Base-by-base conservation (phyloP, 2,329 filamentous ascomycete genomes). In the Curvularia hawaiiensis region DNA sequence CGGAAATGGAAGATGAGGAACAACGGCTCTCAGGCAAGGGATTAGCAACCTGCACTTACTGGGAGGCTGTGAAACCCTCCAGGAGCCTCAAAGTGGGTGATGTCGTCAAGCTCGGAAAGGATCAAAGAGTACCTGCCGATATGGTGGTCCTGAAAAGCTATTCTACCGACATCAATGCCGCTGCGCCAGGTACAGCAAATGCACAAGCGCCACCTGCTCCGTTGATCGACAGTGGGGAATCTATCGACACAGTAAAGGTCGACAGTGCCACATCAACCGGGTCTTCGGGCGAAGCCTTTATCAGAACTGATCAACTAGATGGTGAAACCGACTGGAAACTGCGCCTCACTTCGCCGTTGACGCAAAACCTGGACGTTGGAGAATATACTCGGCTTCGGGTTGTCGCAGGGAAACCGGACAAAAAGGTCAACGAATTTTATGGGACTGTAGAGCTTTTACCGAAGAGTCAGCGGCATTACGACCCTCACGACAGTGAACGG, bases 271-370 rank as follows among this genome's bases (percentile, higher is more conserved):
- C 60, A 24, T 63, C 63, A 11, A 63, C 65, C 35, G 70, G 72
- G 14, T 75, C 84, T n/a, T 82, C 83, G 26, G 92, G 92, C 28
- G 96, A 99, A 77, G 94, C 94, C 0, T 99, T 99, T 70, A 98
- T 99, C 71, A 86, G 95, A 59, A 99, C 96, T 2, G 95, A 99
- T 76, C 95, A 99, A 73, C 83, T 99, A 10, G 95, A 99, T 70
- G 95, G 95, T 66, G 95, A 99, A 79, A 99, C 95, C 0, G 95
- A 99, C 72, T 99, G 95, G 96, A 99, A 99, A 78, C 81, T 99
- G 55, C 88, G 96, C 30, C 78, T 98, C 35, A 92, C 95, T 1
- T 95, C 92, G 12, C 87, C 91, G 0, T 78, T 98, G 26, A 94
- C 93, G 0, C 95, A 99, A 71, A 84, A 81, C n/a, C 80, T 99